A percentile compares a stretch with the other conserved stretches of the same genome.
These are phyloP conservation scores for Anisodus tanguticus DNA, from an alignment of 257 asterid genomes.

Conservation along the genomic window DNA sequence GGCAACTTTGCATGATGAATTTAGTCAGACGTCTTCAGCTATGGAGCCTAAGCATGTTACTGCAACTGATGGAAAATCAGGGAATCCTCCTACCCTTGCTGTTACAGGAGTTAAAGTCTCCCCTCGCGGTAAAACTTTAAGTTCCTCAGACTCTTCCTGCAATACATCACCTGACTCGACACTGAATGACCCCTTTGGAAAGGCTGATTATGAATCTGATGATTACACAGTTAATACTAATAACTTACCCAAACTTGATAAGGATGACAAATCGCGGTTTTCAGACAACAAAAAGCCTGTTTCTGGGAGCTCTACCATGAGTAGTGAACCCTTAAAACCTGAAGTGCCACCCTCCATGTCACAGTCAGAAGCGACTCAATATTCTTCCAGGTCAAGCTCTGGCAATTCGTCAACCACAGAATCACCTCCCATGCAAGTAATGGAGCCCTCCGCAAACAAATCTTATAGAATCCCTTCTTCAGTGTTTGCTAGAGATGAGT, in stretches of 20 bases:
- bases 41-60: constrained; percentile 25
- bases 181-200: constrained; percentile 19
- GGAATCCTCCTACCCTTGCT: not conserved
- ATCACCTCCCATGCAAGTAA: constrained; percentile 30
- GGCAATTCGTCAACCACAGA: constrained; percentile 16
- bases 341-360: constrained; percentile 7
- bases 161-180: constrained; percentile 20
- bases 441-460: constrained; percentile 17
- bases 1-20: constrained; percentile 17
- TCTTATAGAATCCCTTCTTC: constrained; percentile 31
- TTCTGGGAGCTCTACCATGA: not conserved
- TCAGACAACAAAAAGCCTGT: constrained; percentile 1
- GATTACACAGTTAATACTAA: not conserved
- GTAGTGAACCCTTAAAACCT: not conserved
- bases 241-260: not conserved
- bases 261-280: not conserved
- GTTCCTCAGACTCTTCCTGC: not conserved
- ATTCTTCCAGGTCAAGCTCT: constrained; percentile 15
- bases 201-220: constrained; percentile 5
- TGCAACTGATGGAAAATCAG: constrained; percentile 13
- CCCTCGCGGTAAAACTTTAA: not conserved
- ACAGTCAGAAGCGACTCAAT: not conserved
- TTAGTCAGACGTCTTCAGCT: constrained; percentile 8
- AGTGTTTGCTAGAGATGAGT: constrained; percentile 23
- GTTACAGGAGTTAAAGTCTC: constrained; percentile 24